Evolutionary conservation across 2,329 filamentous ascomycete species (phyloP).

Genomic region (Exophiala oligosperma): DNA sequence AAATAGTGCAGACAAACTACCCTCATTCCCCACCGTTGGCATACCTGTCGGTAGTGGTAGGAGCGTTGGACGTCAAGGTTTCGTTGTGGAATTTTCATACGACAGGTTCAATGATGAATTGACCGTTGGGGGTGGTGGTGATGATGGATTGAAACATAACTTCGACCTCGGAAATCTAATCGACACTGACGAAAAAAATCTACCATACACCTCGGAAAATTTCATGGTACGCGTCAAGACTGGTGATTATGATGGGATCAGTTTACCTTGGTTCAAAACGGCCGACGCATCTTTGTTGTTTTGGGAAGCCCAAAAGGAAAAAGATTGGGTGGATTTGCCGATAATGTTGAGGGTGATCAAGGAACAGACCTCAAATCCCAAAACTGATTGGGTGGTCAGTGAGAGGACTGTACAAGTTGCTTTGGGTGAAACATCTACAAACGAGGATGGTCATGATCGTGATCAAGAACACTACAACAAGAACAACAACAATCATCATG

Average conservation of each 20-base stretch:
- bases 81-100: too few species aligned
- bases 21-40: too few species aligned
- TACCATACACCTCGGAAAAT: not conserved
- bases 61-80: too few species aligned
- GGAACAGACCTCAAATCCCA: not conserved
- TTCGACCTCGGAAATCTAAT: not conserved
- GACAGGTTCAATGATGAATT: not conserved
- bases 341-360: not conserved
- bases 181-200: not conserved
- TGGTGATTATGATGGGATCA: conserved; percentile 13
- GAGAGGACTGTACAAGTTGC: conserved; percentile 1
- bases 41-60: too few species aligned
- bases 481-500: not conserved
- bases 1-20: too few species aligned
- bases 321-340: not conserved
- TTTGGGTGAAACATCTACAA: not conserved
- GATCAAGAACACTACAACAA: too few species aligned
- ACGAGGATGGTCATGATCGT: too few species aligned
- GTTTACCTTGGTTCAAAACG: conserved; percentile 11
- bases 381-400: not conserved
- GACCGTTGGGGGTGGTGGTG: conserved; percentile 1
- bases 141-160: not conserved
- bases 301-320: conserved; percentile 7
- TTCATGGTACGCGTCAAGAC: conserved; percentile 10
- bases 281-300: conserved; percentile 16